phyloP scores from a whole-genome alignment of 495 filamentous ascomycete genomes.

The Penicillium argentinense region DNA sequence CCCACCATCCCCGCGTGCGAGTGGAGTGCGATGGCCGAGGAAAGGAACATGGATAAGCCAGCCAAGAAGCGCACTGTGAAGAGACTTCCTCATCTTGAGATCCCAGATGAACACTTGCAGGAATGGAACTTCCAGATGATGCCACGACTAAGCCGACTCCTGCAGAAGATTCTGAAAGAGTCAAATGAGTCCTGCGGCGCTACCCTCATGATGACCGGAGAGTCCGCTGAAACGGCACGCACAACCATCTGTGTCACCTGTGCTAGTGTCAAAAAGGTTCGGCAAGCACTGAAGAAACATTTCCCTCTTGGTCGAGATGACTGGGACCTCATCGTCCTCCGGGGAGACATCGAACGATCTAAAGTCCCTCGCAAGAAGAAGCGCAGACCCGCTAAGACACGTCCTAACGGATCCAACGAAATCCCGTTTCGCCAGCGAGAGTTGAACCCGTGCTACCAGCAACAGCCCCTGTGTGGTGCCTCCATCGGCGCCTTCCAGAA shows the following conservation, averaged over 20 bases:
- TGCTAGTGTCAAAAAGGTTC: slow-evolving; percentile 67
- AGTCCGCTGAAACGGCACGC: slow-evolving; percentile 60
- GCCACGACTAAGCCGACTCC: slow-evolving; percentile 67
- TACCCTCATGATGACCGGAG: slow-evolving; percentile 71
- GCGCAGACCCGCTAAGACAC: slow-evolving; percentile 40
- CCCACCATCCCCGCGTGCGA: slow-evolving; percentile 21
- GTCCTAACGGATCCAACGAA: slow-evolving; percentile 28
- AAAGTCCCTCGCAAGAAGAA: slow-evolving; percentile 51
- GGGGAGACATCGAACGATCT: slow-evolving; percentile 69
- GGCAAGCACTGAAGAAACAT: slow-evolving; percentile 68
- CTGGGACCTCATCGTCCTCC: slow-evolving; percentile 60
- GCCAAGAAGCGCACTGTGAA: slow-evolving; percentile 45
- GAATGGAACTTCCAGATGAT: slow-evolving; percentile 72
- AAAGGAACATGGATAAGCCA: slow-evolving; percentile 28
- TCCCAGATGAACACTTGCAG: slow-evolving; percentile 62
- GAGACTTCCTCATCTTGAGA: slow-evolving; percentile 44
- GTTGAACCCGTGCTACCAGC: slow-evolving; percentile 59
- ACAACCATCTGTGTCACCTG: slow-evolving; percentile 79
- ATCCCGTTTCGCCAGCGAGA: slow-evolving; percentile 34
- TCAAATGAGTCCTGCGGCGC: slow-evolving; percentile 70
- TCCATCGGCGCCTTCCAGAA: slow-evolving; percentile 90
- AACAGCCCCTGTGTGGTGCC: slow-evolving; percentile 77
- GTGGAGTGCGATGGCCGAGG: slow-evolving; percentile 27
- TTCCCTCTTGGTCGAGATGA: slow-evolving; percentile 63
- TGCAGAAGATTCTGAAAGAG: slow-evolving; percentile 61